These are phyloP conservation scores for Forsythia viridissima DNA, from an alignment of 257 asterid genomes.

Conservation along the genomic window DNA sequence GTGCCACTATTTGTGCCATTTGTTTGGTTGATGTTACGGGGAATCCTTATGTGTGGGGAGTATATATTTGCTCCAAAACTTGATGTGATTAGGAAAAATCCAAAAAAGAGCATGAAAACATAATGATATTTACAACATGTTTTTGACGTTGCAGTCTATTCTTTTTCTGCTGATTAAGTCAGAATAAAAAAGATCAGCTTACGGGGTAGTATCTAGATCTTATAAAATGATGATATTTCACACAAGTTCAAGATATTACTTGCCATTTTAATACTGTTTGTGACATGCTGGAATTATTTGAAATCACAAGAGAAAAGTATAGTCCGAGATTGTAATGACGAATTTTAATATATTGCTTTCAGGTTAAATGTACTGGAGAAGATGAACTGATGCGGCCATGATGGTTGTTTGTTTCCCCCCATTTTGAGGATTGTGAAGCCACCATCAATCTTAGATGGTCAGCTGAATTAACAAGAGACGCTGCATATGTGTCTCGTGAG, in stretches of 20 bases:
- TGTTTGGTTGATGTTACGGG: too few relatives aligned
- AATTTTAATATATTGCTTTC: constrained; percentile 18
- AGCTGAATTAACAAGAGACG: constrained; percentile 13
- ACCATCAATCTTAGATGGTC: constrained; percentile 21
- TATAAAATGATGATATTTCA: not conserved
- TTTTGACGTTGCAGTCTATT: not conserved
- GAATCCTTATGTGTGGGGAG: not conserved
- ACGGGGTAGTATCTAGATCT: not conserved
- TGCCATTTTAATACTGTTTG: not conserved
- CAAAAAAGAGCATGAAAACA: not conserved
- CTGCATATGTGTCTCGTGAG: constrained; percentile 13
- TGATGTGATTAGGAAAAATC: not conserved
- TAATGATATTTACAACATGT: not conserved
- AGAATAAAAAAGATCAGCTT: not conserved
- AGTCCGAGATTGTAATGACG: not conserved
- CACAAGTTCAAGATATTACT: not conserved
- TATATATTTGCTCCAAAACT: not conserved
- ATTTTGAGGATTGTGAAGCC: constrained; percentile 25
- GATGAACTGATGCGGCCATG: constrained; percentile 22
- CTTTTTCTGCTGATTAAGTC: not conserved
- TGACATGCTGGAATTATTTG: not conserved
- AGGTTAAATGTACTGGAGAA: constrained; percentile 35
- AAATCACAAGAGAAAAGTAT: not conserved
- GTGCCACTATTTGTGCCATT: not conserved
- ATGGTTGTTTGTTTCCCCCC: constrained; percentile 35